Evolutionary conservation across 2,329 filamentous ascomycete genomes (phyloP).

Genomic region (Colletotrichum aenigma): DNA sequence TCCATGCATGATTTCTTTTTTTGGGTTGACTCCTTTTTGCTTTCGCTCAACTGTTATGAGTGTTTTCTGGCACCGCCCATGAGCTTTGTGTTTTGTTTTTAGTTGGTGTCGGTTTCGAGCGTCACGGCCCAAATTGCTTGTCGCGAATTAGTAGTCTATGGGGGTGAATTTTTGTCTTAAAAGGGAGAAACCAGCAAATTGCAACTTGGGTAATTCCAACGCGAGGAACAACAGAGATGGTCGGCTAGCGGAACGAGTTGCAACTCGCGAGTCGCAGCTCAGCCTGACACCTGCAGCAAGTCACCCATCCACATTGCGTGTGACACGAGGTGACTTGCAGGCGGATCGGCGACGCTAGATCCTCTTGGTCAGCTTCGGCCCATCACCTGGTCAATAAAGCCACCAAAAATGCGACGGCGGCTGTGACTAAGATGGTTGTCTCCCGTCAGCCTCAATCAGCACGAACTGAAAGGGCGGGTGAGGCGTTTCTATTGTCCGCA

Average conservation of each 20-base stretch:
- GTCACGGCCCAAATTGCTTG: neutral
- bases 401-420: neutral
- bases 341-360: constrained; percentile 10
- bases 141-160: neutral
- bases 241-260: neutral
- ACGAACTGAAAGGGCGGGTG: neutral
- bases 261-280: neutral
- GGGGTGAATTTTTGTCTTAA: neutral
- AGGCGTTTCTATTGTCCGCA: neutral
- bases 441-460: neutral
- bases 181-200: neutral
- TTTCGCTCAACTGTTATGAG: neutral
- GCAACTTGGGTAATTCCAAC: neutral
- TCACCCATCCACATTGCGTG: neutral
- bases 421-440: neutral
- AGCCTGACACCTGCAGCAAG: neutral
- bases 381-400: neutral
- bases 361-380: neutral
- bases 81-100: rapidly evolving
- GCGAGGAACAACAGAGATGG: neutral
- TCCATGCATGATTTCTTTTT: rapidly evolving
- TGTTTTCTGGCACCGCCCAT: neutral
- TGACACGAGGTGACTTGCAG: neutral
- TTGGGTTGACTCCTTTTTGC: neutral
- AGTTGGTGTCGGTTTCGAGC: neutral